These are phyloP conservation scores for Mucuna pruriens DNA, from an alignment of 306 rosid genomes.

Conservation along the genomic window DNA sequence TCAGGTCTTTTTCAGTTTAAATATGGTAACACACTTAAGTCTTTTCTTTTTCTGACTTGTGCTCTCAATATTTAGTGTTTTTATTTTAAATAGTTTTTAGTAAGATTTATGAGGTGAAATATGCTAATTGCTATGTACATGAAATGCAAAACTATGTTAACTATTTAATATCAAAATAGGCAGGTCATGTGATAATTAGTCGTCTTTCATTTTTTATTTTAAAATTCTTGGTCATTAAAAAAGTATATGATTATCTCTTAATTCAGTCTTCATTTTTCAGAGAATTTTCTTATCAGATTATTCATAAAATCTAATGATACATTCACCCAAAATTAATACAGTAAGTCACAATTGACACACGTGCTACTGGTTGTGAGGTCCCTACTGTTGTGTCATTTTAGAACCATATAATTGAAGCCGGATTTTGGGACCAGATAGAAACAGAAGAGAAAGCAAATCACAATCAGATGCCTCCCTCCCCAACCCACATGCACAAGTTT, in stretches of 20 bases:
- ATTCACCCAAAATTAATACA: neutral
- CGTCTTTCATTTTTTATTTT: neutral
- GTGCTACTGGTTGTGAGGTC: constrained; percentile 1
- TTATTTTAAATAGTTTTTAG: neutral
- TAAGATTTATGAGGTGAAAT: neutral
- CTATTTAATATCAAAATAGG: neutral
- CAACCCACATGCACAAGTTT: constrained; percentile 54
- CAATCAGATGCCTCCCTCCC: constrained; percentile 43
- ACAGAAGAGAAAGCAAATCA: constrained; percentile 40
- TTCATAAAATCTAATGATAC: neutral
- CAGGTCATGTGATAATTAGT: neutral
- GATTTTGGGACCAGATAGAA: constrained; percentile 44
- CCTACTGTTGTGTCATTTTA: constrained; percentile 29
- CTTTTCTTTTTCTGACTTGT: no score
- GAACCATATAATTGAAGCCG: constrained; percentile 26
- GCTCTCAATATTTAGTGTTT: neutral
- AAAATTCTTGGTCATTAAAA: neutral
- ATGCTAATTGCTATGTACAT: neutral
- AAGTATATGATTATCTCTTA: neutral
- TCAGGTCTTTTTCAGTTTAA: no score
- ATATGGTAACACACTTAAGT: no score
- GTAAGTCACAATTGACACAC: neutral
- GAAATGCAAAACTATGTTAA: neutral
- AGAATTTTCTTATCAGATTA: neutral
- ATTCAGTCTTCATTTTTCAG: neutral